A percentile compares a stretch with the other conserved stretches of the same genome.
These are phyloP conservation scores for Euphorbia lathyris DNA, from an alignment of 345 rosid genomes.

Conservation along the genomic window DNA sequence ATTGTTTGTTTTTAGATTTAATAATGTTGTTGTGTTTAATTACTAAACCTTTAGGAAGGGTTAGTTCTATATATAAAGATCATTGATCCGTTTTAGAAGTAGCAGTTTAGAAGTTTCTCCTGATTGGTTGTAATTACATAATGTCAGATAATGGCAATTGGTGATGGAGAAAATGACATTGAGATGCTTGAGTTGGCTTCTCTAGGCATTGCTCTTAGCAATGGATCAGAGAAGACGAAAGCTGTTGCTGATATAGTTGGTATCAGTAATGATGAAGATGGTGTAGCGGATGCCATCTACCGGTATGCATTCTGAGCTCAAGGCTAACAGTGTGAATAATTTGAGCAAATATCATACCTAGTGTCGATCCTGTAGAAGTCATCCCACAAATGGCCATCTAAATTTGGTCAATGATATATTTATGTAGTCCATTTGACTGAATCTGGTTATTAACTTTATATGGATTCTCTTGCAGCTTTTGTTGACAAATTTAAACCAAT, in stretches of 20 bases:
- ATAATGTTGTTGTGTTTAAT: too few relatives aligned
- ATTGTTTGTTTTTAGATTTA: too few relatives aligned
- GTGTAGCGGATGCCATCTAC: slow-evolving; percentile 88
- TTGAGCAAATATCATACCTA: background rate
- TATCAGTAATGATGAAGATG: slow-evolving; percentile 80
- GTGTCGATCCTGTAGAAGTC: background rate
- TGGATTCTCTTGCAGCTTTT: background rate
- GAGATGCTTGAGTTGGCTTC: slow-evolving; percentile 93
- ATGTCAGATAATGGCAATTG: slow-evolving; percentile 88
- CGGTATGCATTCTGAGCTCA: slow-evolving; percentile 63
- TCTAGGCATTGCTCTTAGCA: slow-evolving; percentile 74
- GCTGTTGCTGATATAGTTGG: slow-evolving; percentile 76
- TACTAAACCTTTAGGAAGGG: too few relatives aligned
- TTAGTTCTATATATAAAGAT: too few relatives aligned
- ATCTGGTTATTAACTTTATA: background rate
- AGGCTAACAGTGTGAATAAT: background rate
- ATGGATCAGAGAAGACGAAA: slow-evolving; percentile 86
- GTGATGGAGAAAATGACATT: slow-evolving; percentile 88
- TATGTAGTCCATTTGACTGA: background rate
- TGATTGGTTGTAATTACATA: slow-evolving; percentile 10
- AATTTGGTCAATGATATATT: background rate
- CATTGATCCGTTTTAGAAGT: too few relatives aligned
- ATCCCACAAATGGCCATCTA: background rate
- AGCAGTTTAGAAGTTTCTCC: background rate
- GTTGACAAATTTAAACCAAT: background rate